Evolutionary conservation across 78 protist species (phyloP).

Genomic region (Dictyostelium brefeldianum): DNA sequence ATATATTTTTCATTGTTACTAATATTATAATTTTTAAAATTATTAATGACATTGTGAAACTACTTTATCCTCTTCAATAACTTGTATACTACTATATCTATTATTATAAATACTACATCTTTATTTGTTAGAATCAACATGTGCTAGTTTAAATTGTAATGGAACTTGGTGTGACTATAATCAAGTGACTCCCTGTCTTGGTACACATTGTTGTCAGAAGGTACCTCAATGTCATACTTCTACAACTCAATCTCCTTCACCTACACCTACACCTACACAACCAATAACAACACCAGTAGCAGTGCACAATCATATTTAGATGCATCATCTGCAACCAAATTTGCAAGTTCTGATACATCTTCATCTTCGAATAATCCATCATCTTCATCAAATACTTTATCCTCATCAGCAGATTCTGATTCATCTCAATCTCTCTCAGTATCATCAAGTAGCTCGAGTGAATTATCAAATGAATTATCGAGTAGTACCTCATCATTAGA

Average conservation of each 20-base stretch:
- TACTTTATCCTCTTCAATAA: too few relatives aligned
- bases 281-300: not conserved
- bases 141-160: not conserved
- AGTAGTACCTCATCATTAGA: too few relatives aligned
- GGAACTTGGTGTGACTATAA: not conserved
- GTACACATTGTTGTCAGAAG: constrained; percentile 2
- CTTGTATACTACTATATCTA: too few relatives aligned
- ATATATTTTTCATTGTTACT: not conserved
- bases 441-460: not conserved
- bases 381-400: not conserved
- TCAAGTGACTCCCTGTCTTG: not conserved
- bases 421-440: not conserved
- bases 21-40: not conserved
- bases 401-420: not conserved
- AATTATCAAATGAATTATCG: too few relatives aligned
- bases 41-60: too few relatives aligned
- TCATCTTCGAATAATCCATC: too few relatives aligned
- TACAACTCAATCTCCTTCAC: not conserved
- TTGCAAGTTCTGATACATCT: too few relatives aligned
- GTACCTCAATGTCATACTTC: not conserved
- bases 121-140: not conserved
- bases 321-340: too few relatives aligned
- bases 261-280: not conserved
- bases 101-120: too few relatives aligned
- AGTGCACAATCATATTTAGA: too few relatives aligned